Conservation (phyloP, 2,329 filamentous ascomycete genomes). For the Lachnellula subtilissima region DNA sequence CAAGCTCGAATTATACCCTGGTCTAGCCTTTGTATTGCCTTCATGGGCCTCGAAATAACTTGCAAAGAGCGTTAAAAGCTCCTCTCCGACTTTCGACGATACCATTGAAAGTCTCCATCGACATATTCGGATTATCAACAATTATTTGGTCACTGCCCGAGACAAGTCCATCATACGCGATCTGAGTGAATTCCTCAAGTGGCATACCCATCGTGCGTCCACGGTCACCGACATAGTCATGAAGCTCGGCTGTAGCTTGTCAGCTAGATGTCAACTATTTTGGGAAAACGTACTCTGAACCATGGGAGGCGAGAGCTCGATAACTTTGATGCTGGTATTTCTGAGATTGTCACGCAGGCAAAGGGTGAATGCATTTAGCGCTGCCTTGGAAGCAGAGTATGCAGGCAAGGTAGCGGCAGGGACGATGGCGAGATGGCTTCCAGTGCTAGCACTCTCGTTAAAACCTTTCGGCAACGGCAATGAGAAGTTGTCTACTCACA, state of each 20-base stretch:
- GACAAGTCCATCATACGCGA: slow-evolving; percentile 17
- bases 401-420: slow-evolving; percentile 21
- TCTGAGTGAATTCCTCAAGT: slow-evolving; percentile 37
- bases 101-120: neutral
- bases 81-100: neutral
- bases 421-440: slow-evolving; percentile 15
- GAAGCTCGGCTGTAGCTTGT: slow-evolving; percentile 33
- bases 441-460: slow-evolving; percentile 13
- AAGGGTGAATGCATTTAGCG: slow-evolving; percentile 28
- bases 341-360: slow-evolving; percentile 39
- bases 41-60: neutral
- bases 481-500: slow-evolving; percentile 6
- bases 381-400: slow-evolving; percentile 19
- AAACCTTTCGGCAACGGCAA: neutral
- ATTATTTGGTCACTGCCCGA: slow-evolving; percentile 11
- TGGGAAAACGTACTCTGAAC: slow-evolving; percentile 22
- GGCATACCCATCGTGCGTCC: slow-evolving; percentile 46
- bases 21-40: neutral
- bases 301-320: slow-evolving; percentile 38
- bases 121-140: slow-evolving; percentile 3
- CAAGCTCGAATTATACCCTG: too few species aligned
- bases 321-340: slow-evolving; percentile 33
- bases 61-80: neutral
- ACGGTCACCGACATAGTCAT: slow-evolving; percentile 40
- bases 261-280: neutral